phyloP scores from a whole-genome alignment of 2,329 filamentous ascomycete genomes.

The Talaromyces sp. region DNA sequence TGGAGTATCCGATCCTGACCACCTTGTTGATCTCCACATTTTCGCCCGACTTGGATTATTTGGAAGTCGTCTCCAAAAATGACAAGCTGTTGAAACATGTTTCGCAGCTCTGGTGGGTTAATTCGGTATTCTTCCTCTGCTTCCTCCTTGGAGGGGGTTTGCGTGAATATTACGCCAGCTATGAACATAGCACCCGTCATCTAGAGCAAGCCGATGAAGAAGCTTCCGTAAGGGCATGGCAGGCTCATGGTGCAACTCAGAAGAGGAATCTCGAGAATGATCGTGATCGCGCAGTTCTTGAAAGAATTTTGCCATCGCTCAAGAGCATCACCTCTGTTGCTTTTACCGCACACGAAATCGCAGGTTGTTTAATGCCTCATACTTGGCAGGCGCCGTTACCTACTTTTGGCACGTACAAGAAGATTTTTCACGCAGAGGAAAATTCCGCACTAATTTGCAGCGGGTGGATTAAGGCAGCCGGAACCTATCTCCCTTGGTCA shows the following conservation, averaged over 20 bases:
- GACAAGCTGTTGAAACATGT: slow-evolving; percentile 6
- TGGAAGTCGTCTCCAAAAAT: slow-evolving; percentile 4
- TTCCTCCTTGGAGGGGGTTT: too few species aligned
- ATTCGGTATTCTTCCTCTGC: background rate
- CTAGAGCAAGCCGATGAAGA: too few species aligned
- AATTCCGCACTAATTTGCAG: too few species aligned
- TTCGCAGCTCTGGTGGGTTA: background rate
- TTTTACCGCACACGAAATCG: background rate
- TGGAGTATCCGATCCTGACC: background rate
- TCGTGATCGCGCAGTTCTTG: background rate
- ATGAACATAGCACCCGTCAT: too few species aligned
- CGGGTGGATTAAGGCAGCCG: background rate
- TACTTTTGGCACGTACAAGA: too few species aligned
- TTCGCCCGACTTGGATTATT: background rate
- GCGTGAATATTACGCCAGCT: too few species aligned
- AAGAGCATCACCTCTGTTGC: background rate
- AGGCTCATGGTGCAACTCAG: background rate
- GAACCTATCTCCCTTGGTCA: background rate
- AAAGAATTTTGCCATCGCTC: background rate
- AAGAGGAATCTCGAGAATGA: background rate
- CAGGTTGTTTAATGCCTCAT: too few species aligned
- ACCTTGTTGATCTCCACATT: slow-evolving; percentile 6
- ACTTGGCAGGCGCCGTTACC: too few species aligned
- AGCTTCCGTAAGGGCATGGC: background rate
- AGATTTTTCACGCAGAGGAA: too few species aligned